These are phyloP conservation scores for Silene conica DNA, from an alignment of 148 eudicot species.

Conservation along the genomic window DNA sequence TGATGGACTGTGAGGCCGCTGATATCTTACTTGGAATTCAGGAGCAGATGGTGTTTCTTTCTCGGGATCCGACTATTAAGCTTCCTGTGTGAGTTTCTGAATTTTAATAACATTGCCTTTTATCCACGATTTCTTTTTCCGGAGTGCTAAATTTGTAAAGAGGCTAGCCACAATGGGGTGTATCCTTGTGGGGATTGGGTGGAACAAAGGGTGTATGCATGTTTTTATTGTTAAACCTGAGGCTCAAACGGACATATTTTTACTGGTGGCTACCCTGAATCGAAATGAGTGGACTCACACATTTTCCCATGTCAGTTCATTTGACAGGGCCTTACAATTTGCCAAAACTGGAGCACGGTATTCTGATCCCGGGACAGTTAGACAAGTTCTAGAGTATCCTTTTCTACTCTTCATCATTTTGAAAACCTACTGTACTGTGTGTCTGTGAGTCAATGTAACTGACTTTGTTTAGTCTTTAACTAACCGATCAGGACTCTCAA, in stretches of 20 bases:
- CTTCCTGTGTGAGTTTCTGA: conserved; percentile 57
- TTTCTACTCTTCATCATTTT: conserved; percentile 11
- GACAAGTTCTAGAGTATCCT: conserved; percentile 83
- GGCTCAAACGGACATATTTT: background rate
- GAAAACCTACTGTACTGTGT: background rate
- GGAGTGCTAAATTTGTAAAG: background rate
- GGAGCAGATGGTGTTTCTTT: conserved; percentile 77
- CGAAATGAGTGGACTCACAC: conserved; percentile 20
- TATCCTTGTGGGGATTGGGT: background rate
- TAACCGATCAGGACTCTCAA: conserved; percentile 55
- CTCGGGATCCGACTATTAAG: conserved; percentile 87
- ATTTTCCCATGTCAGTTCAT: conserved; percentile 47
- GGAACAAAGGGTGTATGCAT: background rate
- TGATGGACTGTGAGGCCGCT: conserved; percentile 93
- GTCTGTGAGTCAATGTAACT: conserved; percentile 3
- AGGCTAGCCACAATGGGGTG: background rate
- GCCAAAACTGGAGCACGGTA: conserved; percentile 55
- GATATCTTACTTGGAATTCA: conserved; percentile 77
- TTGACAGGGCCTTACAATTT: conserved; percentile 70
- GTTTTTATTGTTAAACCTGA: background rate
- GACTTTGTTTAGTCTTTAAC: conserved; percentile 41
- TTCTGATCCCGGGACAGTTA: conserved; percentile 48
- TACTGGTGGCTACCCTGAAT: background rate
- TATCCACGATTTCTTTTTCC: background rate
- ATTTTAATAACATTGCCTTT: background rate